These are phyloP conservation scores for Luffa aegyptiaca DNA, from an alignment of 306 rosid species.

Conservation along the genomic window DNA sequence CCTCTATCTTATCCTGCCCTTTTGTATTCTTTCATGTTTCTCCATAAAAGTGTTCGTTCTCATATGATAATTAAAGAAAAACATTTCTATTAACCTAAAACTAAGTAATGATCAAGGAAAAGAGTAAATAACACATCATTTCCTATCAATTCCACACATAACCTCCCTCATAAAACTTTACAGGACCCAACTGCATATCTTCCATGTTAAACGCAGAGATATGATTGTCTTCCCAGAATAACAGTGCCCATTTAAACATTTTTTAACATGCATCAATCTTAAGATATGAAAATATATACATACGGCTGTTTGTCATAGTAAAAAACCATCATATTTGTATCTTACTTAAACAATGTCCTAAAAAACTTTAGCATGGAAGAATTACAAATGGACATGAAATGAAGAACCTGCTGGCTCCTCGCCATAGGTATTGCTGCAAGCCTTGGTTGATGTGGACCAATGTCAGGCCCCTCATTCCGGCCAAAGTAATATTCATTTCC, in stretches of 20 bases:
- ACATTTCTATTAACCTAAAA: background rate
- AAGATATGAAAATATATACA: background rate
- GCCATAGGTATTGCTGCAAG: slow-evolving; percentile 55
- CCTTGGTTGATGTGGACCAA: slow-evolving; percentile 63
- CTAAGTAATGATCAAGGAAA: background rate
- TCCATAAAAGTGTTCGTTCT: background rate
- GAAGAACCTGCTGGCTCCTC: slow-evolving; percentile 61
- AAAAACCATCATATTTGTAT: background rate
- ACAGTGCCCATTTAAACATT: background rate
- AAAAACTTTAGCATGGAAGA: background rate
- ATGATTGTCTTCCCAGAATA: background rate
- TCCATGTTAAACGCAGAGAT: background rate
- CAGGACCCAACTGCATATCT: background rate
- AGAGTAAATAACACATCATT: background rate
- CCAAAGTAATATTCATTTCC: slow-evolving; percentile 61
- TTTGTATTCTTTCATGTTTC: background rate
- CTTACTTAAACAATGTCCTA: background rate
- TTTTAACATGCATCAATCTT: background rate
- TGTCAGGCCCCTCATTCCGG: slow-evolving; percentile 42
- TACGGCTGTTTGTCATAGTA: background rate
- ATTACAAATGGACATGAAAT: background rate
- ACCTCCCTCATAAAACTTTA: background rate
- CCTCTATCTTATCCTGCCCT: background rate
- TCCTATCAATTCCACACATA: background rate
- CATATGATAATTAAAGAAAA: background rate